Percentiles rank a stretch among this genome's conserved stretches.
Evolutionary conservation across 768 basidiomycete species (phyloP).

Genomic region (Serendipita sp.): DNA sequence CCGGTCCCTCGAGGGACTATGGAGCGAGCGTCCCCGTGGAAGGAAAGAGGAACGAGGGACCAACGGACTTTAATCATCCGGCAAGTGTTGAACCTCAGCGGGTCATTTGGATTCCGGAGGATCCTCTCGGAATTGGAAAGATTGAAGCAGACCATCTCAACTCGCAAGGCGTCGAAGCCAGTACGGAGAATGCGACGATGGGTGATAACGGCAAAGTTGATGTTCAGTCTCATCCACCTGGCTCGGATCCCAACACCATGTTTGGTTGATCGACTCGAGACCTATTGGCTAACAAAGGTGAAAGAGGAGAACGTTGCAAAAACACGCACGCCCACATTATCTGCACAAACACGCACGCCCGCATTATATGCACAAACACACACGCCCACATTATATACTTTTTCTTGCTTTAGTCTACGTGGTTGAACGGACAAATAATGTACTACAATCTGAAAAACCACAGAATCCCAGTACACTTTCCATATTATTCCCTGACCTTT

Average conservation of each 20-base stretch:
- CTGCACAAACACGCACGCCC: too few species aligned
- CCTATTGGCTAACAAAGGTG: background rate
- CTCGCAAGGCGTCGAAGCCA: slow-evolving; percentile 36
- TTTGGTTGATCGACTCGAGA: background rate
- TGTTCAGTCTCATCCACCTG: slow-evolving; percentile 32
- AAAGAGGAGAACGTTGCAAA: too few species aligned
- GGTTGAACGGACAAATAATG: too few species aligned
- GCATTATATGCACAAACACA: too few species aligned
- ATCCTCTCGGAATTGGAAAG: slow-evolving; percentile 42
- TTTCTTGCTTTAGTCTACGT: too few species aligned
- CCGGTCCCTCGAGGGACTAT: slow-evolving; percentile 4
- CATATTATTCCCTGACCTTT: too few species aligned
- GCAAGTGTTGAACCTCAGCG: slow-evolving; percentile 59
- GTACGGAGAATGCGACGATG: slow-evolving; percentile 37
- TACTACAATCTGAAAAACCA: too few species aligned
- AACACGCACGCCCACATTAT: too few species aligned
- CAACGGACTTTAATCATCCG: slow-evolving; percentile 62
- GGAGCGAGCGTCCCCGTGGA: slow-evolving; percentile 7
- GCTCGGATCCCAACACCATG: slow-evolving; percentile 9
- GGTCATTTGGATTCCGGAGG: slow-evolving; percentile 72
- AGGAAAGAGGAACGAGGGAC: slow-evolving; percentile 17
- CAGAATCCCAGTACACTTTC: too few species aligned
- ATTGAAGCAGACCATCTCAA: slow-evolving; percentile 44
- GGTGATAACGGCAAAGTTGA: slow-evolving; percentile 45
- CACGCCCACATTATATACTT: too few species aligned